A percentile compares a stretch with the other conserved stretches of the same genome.
These are phyloP conservation scores for Peronospora farinosa DNA, from an alignment of 352 stramenopile genomes.

Conservation along the genomic window DNA sequence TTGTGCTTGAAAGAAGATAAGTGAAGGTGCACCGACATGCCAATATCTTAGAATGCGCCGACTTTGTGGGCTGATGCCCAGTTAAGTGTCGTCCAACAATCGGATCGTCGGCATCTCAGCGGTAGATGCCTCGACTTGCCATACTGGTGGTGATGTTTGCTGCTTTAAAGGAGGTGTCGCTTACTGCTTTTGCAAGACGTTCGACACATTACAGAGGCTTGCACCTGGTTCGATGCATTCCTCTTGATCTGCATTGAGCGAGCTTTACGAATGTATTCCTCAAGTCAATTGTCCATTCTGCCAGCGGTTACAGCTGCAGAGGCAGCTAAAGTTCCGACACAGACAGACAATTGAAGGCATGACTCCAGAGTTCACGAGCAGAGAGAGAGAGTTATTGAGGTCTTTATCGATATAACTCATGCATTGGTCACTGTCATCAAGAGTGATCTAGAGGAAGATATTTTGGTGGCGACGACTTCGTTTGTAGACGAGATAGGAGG, in stretches of 20 bases:
- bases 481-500: conserved; percentile 43
- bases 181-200: conserved; percentile 30
- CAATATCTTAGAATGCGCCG: conserved; percentile 20
- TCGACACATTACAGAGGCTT: conserved; percentile 19
- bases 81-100: conserved; percentile 28
- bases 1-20: conserved; percentile 3
- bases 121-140: conserved; percentile 18
- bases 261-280: conserved; percentile 25
- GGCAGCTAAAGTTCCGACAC: conserved; percentile 15
- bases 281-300: conserved; percentile 15
- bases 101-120: conserved; percentile 31
- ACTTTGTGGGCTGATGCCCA: conserved; percentile 23
- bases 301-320: conserved; percentile 8
- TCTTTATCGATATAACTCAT: conserved; percentile 19
- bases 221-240: conserved; percentile 11
- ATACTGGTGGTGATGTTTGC: conserved; percentile 24
- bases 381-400: conserved; percentile 28
- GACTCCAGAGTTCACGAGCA: conserved; percentile 25
- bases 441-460: background rate
- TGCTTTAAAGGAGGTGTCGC: conserved; percentile 19
- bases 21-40: background rate
- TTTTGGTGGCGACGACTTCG: conserved; percentile 4
- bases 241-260: conserved; percentile 7
- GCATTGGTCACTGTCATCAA: conserved; percentile 16
- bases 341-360: conserved; percentile 31